Evolutionary conservation across 768 basidiomycete genomes (phyloP), one percentile per base, ranked within the genome.

Genomic region (Auricularia sp.): DNA sequence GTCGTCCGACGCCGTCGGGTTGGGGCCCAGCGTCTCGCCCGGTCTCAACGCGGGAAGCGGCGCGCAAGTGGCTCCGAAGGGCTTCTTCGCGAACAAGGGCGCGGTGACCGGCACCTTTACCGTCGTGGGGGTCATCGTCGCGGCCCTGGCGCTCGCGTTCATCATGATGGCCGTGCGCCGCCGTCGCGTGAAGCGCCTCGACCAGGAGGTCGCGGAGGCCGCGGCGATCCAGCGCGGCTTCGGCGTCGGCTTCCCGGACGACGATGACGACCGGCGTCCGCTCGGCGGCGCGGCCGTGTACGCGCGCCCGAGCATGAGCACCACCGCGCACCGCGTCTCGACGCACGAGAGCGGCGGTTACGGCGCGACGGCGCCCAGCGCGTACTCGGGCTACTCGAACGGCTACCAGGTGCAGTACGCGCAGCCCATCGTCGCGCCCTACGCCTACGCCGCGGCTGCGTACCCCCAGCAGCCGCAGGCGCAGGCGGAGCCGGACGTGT

Each of bases 31-130:
- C 24, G 29, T 8, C 14, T 29, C 34, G 24, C 34, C 24, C 56
- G 34, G 7, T 4, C 56, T 59, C 8, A 29, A 29, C 34, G 24
- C 29, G 8, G 29, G 24, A 21, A 33, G 10, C 33, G 6, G 16
- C 29, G 10, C 56, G 24, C 56, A 29, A 29, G 24, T 24, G 7
- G 29, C 34, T 33, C 14, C 56, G 16, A 14, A 14, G 56, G 56
- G 88, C 54, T 90, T 90, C 77, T 86, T 90, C 72, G 67, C 78
- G 59, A 91, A 92, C 76, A 89, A 74, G 21, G 86, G 83, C 24
- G 89, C 88, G 0, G 85, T 90, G 1, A 86, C 86, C 1, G 89
- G 85, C 13, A 83, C 85, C 0, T 91, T 90, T 76, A 76, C 84
- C 21, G 86, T 85, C 58, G 87, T 86, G 16, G 89, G 89, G n/a